Percentiles rank a stretch among this genome's conserved stretches.
phyloP scores from a whole-genome alignment of 495 filamentous ascomycete species.

The Xylaria palmicola region DNA sequence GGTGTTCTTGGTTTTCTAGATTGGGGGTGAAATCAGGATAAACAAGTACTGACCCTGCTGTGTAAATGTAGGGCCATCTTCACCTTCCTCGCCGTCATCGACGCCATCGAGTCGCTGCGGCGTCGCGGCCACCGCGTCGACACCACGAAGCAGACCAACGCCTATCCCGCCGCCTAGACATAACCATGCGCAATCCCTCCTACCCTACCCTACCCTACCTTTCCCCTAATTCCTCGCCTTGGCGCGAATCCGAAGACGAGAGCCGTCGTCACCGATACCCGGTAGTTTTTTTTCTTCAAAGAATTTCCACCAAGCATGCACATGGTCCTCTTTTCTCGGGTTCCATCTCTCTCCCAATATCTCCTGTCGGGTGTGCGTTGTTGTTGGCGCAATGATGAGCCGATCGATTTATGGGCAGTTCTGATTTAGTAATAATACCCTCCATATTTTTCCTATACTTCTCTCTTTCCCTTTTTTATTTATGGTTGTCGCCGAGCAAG shows the following conservation, averaged over 20 bases:
- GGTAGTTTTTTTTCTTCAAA: too few relatives aligned
- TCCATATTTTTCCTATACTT: too few relatives aligned
- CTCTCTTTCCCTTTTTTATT: not conserved
- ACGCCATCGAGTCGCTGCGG: constrained; percentile 35
- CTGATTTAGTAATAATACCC: constrained; percentile 4
- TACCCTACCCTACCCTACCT: not conserved
- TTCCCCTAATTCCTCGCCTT: not conserved
- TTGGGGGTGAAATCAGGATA: not conserved
- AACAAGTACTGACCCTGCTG: not conserved
- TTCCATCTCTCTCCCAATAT: too few relatives aligned
- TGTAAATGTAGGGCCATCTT: constrained; percentile 35
- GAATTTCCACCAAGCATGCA: too few relatives aligned
- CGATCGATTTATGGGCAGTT: not conserved
- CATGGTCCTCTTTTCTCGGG: too few relatives aligned
- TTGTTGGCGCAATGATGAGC: too few relatives aligned
- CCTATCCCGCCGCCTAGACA: constrained; percentile 33
- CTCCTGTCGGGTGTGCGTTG: too few relatives aligned
- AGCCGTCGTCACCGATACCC: too few relatives aligned
- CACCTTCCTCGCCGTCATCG: constrained; percentile 36
- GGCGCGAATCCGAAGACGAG: too few relatives aligned
- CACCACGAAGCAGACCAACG: constrained; percentile 23
- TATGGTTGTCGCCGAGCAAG: not conserved
- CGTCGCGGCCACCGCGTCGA: constrained; percentile 31
- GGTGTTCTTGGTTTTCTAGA: not conserved
- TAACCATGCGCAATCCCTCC: too few relatives aligned